Percentiles rank a stretch among this genome's conserved stretches.
Conservation (phyloP, 2,329 filamentous ascomycete species). For the Fragosphaeria purpurea region DNA sequence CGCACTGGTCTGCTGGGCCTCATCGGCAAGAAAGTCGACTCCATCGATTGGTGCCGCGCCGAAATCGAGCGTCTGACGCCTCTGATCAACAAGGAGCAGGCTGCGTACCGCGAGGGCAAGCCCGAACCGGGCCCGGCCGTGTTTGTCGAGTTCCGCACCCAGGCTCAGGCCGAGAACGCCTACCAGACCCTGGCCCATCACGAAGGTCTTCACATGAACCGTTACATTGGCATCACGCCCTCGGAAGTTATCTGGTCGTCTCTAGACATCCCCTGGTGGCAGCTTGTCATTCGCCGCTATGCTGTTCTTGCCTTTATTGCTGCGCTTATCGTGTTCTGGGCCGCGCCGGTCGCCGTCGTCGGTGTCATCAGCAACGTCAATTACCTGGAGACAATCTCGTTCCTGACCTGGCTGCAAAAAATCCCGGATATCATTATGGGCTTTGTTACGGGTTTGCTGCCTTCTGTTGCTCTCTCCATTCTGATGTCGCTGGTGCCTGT, state of each 20-base stretch:
- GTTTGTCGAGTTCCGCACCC: slow-evolving; percentile 81
- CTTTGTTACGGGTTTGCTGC: slow-evolving; percentile 75
- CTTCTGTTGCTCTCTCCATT: slow-evolving; percentile 65
- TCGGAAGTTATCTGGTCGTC: slow-evolving; percentile 82
- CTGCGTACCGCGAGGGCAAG: slow-evolving; percentile 54
- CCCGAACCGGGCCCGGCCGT: slow-evolving; percentile 62
- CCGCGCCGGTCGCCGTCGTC: slow-evolving; percentile 64
- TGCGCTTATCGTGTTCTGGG: slow-evolving; percentile 80
- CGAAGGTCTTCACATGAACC: slow-evolving; percentile 74
- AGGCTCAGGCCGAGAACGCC: slow-evolving; percentile 76
- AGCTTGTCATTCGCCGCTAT: slow-evolving; percentile 64
- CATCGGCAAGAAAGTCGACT: slow-evolving; percentile 83
- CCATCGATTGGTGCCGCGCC: slow-evolving; percentile 77
- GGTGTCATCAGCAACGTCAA: slow-evolving; percentile 79
- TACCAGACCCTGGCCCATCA: slow-evolving; percentile 84
- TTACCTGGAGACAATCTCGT: slow-evolving; percentile 54
- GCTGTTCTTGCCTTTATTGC: slow-evolving; percentile 61
- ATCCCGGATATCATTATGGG: slow-evolving; percentile 65
- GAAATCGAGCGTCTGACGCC: slow-evolving; percentile 69
- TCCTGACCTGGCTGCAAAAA: slow-evolving; percentile 59
- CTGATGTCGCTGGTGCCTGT: slow-evolving; percentile 81
- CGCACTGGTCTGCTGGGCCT: slow-evolving; percentile 56
- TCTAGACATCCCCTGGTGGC: slow-evolving; percentile 77
- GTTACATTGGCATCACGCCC: slow-evolving; percentile 74
- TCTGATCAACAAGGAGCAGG: slow-evolving; percentile 58